Percentiles rank a stretch among this genome's conserved stretches.
Conservation (phyloP, 495 filamentous ascomycete species). For the Barbatosphaeria neglecta region DNA sequence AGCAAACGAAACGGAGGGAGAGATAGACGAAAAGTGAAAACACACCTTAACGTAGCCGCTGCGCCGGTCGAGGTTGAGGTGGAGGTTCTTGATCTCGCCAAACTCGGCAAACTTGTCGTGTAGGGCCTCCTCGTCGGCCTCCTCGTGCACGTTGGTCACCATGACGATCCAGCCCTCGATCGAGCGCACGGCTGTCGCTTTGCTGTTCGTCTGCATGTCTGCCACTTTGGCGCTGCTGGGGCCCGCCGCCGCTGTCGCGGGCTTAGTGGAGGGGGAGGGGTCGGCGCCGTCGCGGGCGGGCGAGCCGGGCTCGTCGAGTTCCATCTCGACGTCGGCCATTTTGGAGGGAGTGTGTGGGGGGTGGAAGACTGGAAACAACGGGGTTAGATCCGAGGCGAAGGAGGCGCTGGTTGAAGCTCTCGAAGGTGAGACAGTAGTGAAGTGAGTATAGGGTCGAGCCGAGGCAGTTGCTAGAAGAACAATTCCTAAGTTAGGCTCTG, state of each 20-base stretch:
- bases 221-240: slow-evolving; percentile 36
- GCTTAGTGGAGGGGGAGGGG: background rate
- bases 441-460: too few species aligned
- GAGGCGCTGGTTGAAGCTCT: too few species aligned
- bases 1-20: background rate
- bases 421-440: too few species aligned
- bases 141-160: slow-evolving; percentile 93
- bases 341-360: background rate
- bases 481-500: too few species aligned
- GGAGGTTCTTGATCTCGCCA: slow-evolving; percentile 95
- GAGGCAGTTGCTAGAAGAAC: too few species aligned
- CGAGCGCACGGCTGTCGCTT: slow-evolving; percentile 85
- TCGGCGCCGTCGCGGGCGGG: slow-evolving; percentile 17
- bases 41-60: slow-evolving; percentile 96
- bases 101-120: slow-evolving; percentile 91
- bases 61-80: slow-evolving; percentile 85
- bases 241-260: background rate
- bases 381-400: too few species aligned
- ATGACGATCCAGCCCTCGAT: slow-evolving; percentile 99
- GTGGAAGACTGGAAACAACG: background rate
- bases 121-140: slow-evolving; percentile 91
- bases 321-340: slow-evolving; percentile 69
- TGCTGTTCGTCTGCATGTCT: slow-evolving; percentile 61
- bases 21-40: slow-evolving; percentile 3
- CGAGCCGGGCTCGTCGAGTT: slow-evolving; percentile 50